A percentile compares a stretch with the other conserved stretches of the same genome.
Conservation (phyloP, 2,329 filamentous ascomycete species). For the Ceratocystis smalleyi region DNA sequence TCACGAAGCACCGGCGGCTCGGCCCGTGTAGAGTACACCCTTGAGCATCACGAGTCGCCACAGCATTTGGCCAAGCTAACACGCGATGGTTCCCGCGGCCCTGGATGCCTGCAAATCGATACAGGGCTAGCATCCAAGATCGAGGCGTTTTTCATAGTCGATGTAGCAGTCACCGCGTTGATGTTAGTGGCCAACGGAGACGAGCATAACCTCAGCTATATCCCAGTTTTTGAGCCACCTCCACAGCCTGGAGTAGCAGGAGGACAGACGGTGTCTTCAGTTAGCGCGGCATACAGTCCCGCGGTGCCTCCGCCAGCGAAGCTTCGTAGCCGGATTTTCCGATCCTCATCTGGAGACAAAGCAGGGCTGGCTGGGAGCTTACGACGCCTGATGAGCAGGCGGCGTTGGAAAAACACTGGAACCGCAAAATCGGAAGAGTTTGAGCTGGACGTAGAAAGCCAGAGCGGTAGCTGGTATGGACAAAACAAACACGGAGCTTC, state of each 20-base stretch:
- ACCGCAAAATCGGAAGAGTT: conserved; percentile 35
- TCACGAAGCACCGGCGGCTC: conserved; percentile 33
- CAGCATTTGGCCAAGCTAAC: conserved; percentile 45
- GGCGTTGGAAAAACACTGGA: conserved; percentile 20
- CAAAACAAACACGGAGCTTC: background rate
- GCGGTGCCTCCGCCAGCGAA: conserved; percentile 6
- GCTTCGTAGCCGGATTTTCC: conserved; percentile 1
- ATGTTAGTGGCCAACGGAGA: conserved; percentile 44
- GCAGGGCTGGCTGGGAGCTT: conserved; percentile 15
- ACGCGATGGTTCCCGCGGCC: conserved; percentile 32
- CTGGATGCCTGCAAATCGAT: conserved; percentile 47
- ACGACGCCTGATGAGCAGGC: conserved; percentile 14
- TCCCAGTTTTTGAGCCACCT: conserved; percentile 33
- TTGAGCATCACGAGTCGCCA: conserved; percentile 49
- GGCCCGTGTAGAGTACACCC: conserved; percentile 46
- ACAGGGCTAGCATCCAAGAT: conserved; percentile 44
- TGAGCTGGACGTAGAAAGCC: conserved; percentile 49
- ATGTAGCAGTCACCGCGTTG: conserved; percentile 45
- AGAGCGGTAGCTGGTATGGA: conserved; percentile 31
- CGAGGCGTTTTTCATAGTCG: conserved; percentile 45
- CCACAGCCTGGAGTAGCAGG: conserved; percentile 24
- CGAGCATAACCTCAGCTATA: conserved; percentile 29
- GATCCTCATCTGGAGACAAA: background rate
- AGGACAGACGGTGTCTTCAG: conserved; percentile 18
- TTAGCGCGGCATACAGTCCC: background rate